Percentiles rank a stretch among this genome's conserved stretches.
These are phyloP conservation scores for Physcomitrium patens DNA, from an alignment of 225 moss, liverwort and hornwort genomes.

Conservation along the genomic window DNA sequence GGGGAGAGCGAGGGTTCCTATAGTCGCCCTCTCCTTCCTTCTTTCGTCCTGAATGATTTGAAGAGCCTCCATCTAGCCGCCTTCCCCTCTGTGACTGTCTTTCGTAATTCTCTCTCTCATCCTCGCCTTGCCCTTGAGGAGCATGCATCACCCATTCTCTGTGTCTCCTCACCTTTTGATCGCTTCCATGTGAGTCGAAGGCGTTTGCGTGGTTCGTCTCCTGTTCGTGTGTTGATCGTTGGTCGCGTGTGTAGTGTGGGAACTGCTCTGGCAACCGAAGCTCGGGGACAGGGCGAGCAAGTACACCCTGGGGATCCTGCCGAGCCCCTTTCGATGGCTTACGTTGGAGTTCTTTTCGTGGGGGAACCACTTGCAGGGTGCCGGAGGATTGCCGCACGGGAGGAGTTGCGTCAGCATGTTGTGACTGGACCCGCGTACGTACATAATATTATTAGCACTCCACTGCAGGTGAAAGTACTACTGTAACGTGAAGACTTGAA, in stretches of 20 bases:
- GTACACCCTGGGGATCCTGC: slow-evolving; percentile 50
- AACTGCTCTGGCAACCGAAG: slow-evolving; percentile 60
- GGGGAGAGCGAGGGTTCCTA: slow-evolving; percentile 32
- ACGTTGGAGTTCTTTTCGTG: slow-evolving; percentile 58
- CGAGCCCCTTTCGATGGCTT: slow-evolving; percentile 47
- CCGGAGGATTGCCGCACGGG: slow-evolving; percentile 44
- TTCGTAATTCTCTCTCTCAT: slow-evolving; percentile 48
- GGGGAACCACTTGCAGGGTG: slow-evolving; percentile 48
- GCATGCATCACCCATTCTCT: slow-evolving; percentile 61
- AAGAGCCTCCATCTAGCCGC: slow-evolving; percentile 38
- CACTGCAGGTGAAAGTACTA: neutral
- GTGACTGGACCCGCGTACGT: slow-evolving; percentile 38
- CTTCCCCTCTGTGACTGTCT: slow-evolving; percentile 48
- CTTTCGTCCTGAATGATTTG: slow-evolving; percentile 32
- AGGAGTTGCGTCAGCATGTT: slow-evolving; percentile 41
- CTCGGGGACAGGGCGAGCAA: slow-evolving; percentile 51
- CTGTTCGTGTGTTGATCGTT: slow-evolving; percentile 29
- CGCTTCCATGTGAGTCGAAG: slow-evolving; percentile 24
- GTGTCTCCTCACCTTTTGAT: slow-evolving; percentile 42
- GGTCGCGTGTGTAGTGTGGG: slow-evolving; percentile 45
- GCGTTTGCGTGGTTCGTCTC: neutral
- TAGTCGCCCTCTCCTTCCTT: slow-evolving; percentile 54
- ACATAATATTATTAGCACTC: slow-evolving; percentile 25
- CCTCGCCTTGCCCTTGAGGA: slow-evolving; percentile 49
- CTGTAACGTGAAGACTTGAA: neutral